Evolutionary conservation across 2,329 filamentous ascomycete genomes (phyloP), one percentile per base, ranked within the genome.

Genomic region (Aphanoascus verrucosus): DNA sequence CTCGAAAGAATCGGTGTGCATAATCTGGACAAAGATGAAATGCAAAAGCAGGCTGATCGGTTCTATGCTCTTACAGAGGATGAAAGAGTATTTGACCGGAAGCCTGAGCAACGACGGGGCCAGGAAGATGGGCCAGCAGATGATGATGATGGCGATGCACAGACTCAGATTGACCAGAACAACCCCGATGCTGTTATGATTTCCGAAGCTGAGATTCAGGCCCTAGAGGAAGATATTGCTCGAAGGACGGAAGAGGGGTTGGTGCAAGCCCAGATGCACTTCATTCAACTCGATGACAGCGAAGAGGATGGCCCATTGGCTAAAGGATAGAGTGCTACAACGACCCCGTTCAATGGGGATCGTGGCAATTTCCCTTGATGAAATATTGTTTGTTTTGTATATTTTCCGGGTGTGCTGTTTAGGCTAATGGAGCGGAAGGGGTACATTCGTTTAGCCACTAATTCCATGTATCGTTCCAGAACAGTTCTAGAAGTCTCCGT

Each of bases 1-100:
- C 71, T 93, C 31, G 75, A 77, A 56, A 79, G 79, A 43, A 77
- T 88, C 49, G 79, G 80, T 1, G 84, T 86, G 72, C 85, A 88
- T 61, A 81, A 86, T 61, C 66, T 87, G 50, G 74, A 81, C 54
- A 63, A 67, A 17, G 61, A 61, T 5, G 72, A 75, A 46, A 63
- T 74, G 1, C 67, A 71, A n/a, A 66, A 65, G 7, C 72, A 76
- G 57, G 67, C 67, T 55, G 64, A 70, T 49, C 68, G 68, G 4
- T 63, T 75, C 20, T 62, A 62, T 11, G 62, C 60, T 37, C 70
- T 70, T 56, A 69, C 69, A 53, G 62, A 64, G 11, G 40, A 53
- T 15, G 42, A 52, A n/a, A 51, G 31, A 49, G 70, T 72, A 47
- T 55, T 66, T 37, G 62, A 69, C 52, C 65, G 64, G 11, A 56